Conservation (phyloP, 2,329 filamentous ascomycete species). For the Penicillium hordei region DNA sequence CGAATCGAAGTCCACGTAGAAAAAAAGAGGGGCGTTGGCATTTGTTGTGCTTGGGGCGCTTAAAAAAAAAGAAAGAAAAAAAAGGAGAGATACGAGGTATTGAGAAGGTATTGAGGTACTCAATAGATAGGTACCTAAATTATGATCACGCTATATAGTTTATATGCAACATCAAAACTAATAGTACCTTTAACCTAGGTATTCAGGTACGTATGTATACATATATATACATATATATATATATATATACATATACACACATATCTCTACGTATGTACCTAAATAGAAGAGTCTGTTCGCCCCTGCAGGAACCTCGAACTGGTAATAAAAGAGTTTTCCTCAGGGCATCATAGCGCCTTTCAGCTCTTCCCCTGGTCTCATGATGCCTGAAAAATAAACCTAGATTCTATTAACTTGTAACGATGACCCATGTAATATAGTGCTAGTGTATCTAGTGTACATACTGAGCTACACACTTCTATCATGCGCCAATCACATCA, state of each 20-base stretch:
- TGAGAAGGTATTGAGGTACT: background rate
- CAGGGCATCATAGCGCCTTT: slow-evolving; percentile 3
- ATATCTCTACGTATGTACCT: background rate
- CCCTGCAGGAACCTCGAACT: slow-evolving; percentile 26
- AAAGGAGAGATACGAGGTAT: background rate
- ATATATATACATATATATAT: too few species aligned
- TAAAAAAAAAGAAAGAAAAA: slow-evolving; percentile 20
- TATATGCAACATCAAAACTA: background rate
- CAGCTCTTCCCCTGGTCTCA: background rate
- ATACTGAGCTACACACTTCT: background rate
- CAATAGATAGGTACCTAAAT: background rate
- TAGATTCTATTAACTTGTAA: background rate
- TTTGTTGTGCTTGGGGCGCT: slow-evolving; percentile 27
- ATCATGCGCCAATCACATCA: background rate
- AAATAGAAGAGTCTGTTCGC: slow-evolving; percentile 1
- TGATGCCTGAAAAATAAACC: background rate
- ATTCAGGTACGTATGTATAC: background rate
- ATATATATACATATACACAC: too few species aligned
- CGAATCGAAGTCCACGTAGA: background rate
- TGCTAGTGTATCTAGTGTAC: background rate
- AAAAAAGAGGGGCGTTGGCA: background rate
- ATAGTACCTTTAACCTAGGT: background rate
- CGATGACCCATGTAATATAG: background rate
- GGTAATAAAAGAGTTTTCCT: slow-evolving; percentile 13
- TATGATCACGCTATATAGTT: background rate